A percentile compares a stretch with the other conserved stretches of the same genome.
phyloP scores from a whole-genome alignment of 208 protist genomes.

The Vickermania ingenoplastis region DNA sequence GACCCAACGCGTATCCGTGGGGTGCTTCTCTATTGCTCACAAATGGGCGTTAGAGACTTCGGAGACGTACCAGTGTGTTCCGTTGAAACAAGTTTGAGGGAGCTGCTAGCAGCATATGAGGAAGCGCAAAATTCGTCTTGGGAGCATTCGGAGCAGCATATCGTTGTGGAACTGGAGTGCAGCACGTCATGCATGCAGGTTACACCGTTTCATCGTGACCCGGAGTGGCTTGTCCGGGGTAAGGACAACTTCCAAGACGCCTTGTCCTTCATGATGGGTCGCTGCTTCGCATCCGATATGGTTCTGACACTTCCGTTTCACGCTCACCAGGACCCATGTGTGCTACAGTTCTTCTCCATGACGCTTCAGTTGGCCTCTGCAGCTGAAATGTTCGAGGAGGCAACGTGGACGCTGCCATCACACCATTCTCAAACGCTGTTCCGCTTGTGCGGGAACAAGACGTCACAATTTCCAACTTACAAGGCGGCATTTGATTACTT shows the following conservation, averaged over 20 bases:
- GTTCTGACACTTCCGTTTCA: constrained; percentile 72
- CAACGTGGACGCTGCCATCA: constrained; percentile 32
- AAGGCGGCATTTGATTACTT: constrained; percentile 75
- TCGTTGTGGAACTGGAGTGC: constrained; percentile 77
- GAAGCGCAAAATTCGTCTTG: constrained; percentile 10
- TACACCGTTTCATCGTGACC: constrained; percentile 65
- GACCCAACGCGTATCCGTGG: constrained; percentile 46
- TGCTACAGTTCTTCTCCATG: constrained; percentile 74
- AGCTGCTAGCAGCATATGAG: constrained; percentile 51
- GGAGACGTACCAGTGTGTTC: constrained; percentile 78
- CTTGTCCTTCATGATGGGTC: constrained; percentile 83
- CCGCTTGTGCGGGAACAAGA: constrained; percentile 60
- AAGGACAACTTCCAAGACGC: constrained; percentile 78
- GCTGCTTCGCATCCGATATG: constrained; percentile 84
- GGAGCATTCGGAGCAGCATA: constrained; percentile 54
- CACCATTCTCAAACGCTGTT: constrained; percentile 54
- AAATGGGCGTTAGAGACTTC: constrained; percentile 78
- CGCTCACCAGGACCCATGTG: constrained; percentile 57
- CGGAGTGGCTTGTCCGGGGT: constrained; percentile 58
- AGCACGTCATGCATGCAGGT: constrained; percentile 75
- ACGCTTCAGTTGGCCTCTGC: constrained; percentile 51
- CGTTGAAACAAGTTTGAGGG: constrained; percentile 68
- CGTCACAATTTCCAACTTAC: constrained; percentile 66
- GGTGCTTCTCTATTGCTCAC: constrained; percentile 82
- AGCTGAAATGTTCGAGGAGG: constrained; percentile 57